A percentile compares a stretch with the other conserved stretches of the same genome.
Evolutionary conservation across 345 rosid genomes (phyloP).

Genomic region (Hibiscus trionum): DNA sequence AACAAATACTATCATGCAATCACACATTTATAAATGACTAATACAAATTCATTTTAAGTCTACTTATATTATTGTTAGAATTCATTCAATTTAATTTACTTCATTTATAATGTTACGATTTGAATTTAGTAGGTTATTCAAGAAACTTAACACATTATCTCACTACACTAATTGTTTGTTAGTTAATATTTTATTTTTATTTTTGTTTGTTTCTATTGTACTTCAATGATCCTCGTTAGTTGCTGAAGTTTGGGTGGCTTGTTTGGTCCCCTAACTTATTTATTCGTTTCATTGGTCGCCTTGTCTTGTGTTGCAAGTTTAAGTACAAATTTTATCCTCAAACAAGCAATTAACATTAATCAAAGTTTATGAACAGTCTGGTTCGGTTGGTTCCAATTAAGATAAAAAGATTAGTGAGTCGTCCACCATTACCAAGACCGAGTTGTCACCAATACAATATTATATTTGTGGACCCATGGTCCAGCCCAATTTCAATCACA

Average conservation of each 20-base stretch:
- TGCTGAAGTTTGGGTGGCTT: not conserved
- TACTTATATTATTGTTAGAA: too few relatives aligned
- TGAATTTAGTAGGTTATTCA: too few relatives aligned
- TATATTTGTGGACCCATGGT: not conserved
- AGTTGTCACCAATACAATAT: not conserved
- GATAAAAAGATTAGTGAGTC: not conserved
- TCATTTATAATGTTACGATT: too few relatives aligned
- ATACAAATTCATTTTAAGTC: too few relatives aligned
- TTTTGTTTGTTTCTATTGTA: not conserved
- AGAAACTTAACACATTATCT: too few relatives aligned
- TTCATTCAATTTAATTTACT: too few relatives aligned
- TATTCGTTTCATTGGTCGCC: not conserved
- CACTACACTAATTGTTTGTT: too few relatives aligned
- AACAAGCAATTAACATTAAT: not conserved
- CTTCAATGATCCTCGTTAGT: not conserved
- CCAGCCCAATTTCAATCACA: not conserved
- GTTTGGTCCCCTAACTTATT: not conserved
- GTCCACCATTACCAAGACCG: not conserved
- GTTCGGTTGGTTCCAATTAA: not conserved
- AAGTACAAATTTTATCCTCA: not conserved
- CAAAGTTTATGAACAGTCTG: not conserved
- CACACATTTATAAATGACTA: too few relatives aligned
- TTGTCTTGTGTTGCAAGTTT: not conserved
- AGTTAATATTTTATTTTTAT: too few relatives aligned
- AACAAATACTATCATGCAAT: too few relatives aligned